phyloP scores from a whole-genome alignment of 176 grass and related monocot species.

The Phoenix dactylifera region DNA sequence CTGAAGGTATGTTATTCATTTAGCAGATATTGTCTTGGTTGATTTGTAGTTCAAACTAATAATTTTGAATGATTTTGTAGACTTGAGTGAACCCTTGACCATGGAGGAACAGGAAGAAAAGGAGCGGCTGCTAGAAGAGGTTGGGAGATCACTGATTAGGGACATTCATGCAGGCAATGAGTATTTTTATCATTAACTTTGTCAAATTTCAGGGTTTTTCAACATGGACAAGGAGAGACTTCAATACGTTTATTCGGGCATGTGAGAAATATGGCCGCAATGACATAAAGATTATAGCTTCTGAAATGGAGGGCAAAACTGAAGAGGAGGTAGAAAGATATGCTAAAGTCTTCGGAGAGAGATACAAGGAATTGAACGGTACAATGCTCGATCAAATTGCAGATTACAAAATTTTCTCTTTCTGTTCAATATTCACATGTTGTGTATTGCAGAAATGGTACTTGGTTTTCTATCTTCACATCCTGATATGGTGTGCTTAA shows the following conservation, averaged over 20 bases:
- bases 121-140: constrained; percentile 70
- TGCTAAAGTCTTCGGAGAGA: constrained; percentile 72
- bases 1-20: constrained; percentile 47
- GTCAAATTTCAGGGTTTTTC: constrained; percentile 68
- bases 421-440: background rate
- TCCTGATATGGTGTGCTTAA: background rate
- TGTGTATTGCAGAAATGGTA: background rate
- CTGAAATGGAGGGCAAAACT: constrained; percentile 91
- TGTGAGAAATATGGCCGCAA: constrained; percentile 95
- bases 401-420: background rate
- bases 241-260: constrained; percentile 87
- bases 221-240: constrained; percentile 87
- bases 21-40: background rate
- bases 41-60: too few relatives aligned
- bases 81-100: constrained; percentile 68
- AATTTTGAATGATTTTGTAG: constrained; percentile 19
- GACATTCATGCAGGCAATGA: background rate
- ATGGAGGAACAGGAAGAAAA: constrained; percentile 91
- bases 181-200: too few relatives aligned
- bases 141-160: constrained; percentile 2
- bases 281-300: constrained; percentile 87
- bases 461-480: too few relatives aligned
- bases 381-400: background rate
- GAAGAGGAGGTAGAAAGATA: constrained; percentile 96
- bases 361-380: constrained; percentile 95